Base-by-base conservation (phyloP, 2,329 filamentous ascomycete genomes). In the Fusarium siculi region DNA sequence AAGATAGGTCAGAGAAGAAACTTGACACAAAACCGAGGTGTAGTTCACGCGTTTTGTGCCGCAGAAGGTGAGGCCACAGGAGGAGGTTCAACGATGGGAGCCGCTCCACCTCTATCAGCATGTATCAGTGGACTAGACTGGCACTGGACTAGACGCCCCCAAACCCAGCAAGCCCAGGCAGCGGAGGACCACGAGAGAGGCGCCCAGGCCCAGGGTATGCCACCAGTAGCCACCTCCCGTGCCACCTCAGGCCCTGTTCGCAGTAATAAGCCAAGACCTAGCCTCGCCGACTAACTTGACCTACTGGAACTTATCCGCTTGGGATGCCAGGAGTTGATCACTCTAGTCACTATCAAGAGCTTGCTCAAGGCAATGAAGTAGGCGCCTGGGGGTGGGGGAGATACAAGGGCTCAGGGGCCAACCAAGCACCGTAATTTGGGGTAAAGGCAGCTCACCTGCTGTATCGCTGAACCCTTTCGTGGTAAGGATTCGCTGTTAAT, bases 1-100 rank as follows among this genome's bases (percentile, higher is more conserved):
- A 69, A 68, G 61, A 62, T 72, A 72, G 70, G 74, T 77, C 37
- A 77, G 73, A 76, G 70, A 73, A 57, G 63, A 60, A 69, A 78
- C 68, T 78, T 78, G 76, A 76, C 71, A 78, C 74, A 76, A 74
- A 69, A 75, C 74, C 67, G 67, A 78, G 67, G 56, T 68, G 74
- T 76, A 68, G 75, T 77, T 77, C 74, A 76, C 70, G 76, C 73
- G 76, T 78, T 77, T 78, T 78, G 76, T 78, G 76, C 74, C 76
- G 76, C 76, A 78, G 76, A 74, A 78, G 72, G 76, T 78, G 76
- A 78, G 76, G 73, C 75, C 76, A 77, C 76, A 76, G 76, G 73
- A 76, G 65, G 72, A 77, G 76, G 74, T 76, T 77, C 70, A 75
- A 67, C 47, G 63, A 76, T 70, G 55, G 70, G 73, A 68, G 63